A percentile compares a stretch with the other conserved stretches of the same genome.
These are phyloP conservation scores for Ogataea ganodermae DNA, from an alignment of 805 yeast species.

Conservation along the genomic window DNA sequence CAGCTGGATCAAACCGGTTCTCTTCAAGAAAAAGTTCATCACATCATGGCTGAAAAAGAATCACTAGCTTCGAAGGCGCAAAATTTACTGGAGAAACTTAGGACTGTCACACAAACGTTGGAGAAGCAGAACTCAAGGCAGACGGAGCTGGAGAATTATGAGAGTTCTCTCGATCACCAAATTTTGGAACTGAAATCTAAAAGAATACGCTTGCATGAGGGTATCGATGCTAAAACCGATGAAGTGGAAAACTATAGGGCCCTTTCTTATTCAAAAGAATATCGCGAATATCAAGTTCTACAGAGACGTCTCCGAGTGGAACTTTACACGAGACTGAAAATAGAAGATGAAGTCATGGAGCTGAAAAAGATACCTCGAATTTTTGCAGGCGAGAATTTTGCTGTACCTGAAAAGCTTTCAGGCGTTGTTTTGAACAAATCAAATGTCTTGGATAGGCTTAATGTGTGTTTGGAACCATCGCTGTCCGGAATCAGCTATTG, in stretches of 20 bases:
- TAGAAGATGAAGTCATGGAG: constrained; percentile 27
- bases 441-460: constrained; percentile 6
- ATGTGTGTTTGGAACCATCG: constrained; percentile 15
- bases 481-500: constrained; percentile 15
- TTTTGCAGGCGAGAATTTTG: constrained; percentile 6
- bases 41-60: not conserved
- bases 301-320: constrained; percentile 16
- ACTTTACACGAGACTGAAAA: constrained; percentile 22
- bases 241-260: constrained; percentile 13
- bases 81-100: constrained; percentile 3
- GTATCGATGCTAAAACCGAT: constrained; percentile 7
- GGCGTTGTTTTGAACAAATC: constrained; percentile 3
- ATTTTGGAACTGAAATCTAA: constrained; percentile 14
- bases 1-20: not conserved
- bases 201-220: constrained; percentile 11
- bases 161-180: constrained; percentile 20
- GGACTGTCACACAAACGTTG: not conserved
- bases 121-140: constrained; percentile 9
- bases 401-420: not conserved
- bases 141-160: constrained; percentile 6
- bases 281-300: constrained; percentile 1
- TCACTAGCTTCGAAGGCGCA: constrained; percentile 4
- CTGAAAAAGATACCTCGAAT: constrained; percentile 22
- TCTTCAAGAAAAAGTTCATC: not conserved
- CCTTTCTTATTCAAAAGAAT: constrained; percentile 1